phyloP scores from a whole-genome alignment of 768 basidiomycete genomes.

The Lyophyllum decastes region DNA sequence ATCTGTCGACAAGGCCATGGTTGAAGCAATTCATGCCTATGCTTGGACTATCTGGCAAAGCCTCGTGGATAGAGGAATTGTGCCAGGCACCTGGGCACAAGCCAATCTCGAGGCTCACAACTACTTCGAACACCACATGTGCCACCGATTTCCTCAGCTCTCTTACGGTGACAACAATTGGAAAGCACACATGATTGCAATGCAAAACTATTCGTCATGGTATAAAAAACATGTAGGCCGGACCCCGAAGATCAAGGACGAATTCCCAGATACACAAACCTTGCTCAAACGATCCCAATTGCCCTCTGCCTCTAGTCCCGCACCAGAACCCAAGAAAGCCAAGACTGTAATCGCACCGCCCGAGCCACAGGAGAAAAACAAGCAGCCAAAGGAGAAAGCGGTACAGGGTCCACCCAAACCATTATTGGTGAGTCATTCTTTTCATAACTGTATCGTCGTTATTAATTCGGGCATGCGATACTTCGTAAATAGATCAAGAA shows the following conservation, averaged over 20 bases:
- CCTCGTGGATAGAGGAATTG: background rate
- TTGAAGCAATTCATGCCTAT: background rate
- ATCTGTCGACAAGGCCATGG: background rate
- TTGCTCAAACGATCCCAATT: no score
- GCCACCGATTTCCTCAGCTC: background rate
- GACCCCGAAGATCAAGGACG: background rate
- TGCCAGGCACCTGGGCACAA: background rate
- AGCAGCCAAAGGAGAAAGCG: no score
- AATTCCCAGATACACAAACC: background rate
- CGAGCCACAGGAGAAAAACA: no score
- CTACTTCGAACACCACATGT: constrained; percentile 12
- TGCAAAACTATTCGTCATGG: constrained; percentile 6
- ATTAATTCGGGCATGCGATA: no score
- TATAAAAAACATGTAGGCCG: background rate
- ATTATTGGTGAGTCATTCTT: no score
- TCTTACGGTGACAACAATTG: constrained; percentile 11
- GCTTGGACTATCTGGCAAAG: background rate
- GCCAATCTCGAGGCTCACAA: background rate
- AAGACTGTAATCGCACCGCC: no score
- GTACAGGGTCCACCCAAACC: no score
- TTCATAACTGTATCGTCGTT: no score
- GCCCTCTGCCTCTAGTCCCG: no score
- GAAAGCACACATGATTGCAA: constrained; percentile 7
- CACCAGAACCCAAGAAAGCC: no score
- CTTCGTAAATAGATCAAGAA: no score